Evolutionary conservation across 495 filamentous ascomycete species (phyloP).

Genomic region (Daldinia grandis): DNA sequence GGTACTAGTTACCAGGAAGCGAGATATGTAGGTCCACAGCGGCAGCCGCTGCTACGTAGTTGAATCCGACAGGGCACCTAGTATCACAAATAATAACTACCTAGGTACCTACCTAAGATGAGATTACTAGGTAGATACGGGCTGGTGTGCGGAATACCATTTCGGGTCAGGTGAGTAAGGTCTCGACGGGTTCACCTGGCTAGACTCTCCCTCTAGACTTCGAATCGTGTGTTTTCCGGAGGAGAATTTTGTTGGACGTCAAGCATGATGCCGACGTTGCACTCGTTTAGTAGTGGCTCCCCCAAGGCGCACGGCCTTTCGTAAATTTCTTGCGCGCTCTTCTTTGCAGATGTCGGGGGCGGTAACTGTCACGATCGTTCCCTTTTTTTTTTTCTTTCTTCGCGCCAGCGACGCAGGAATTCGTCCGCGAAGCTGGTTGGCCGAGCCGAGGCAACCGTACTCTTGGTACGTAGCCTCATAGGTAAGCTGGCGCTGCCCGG

Average conservation of each 20-base stretch:
- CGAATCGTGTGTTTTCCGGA: slow-evolving; percentile 29
- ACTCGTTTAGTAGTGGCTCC: slow-evolving; percentile 35
- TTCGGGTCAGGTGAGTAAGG: slow-evolving; percentile 22
- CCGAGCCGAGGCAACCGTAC: slow-evolving; percentile 11
- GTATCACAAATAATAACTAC: slow-evolving; percentile 4
- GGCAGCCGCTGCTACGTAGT: slow-evolving; percentile 27
- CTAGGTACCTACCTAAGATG: too few relatives aligned
- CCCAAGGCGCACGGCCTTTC: slow-evolving; percentile 22
- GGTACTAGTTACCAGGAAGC: slow-evolving; percentile 35
- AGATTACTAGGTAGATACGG: slow-evolving; percentile 10
- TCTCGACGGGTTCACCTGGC: slow-evolving; percentile 9
- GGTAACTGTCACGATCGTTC: slow-evolving; percentile 32
- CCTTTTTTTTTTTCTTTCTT: background rate
- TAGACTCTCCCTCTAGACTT: slow-evolving; percentile 10
- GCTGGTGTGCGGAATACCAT: slow-evolving; percentile 27
- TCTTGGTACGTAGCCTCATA: slow-evolving; percentile 36
- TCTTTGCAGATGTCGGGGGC: slow-evolving; percentile 28
- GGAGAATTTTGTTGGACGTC: slow-evolving; percentile 23
- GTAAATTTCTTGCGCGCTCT: slow-evolving; percentile 17
- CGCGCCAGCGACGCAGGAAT: slow-evolving; percentile 14
- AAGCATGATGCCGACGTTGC: slow-evolving; percentile 35
- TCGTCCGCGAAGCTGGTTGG: slow-evolving; percentile 27
- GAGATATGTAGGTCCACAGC: slow-evolving; percentile 35
- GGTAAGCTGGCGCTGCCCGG: slow-evolving; percentile 22
- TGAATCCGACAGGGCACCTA: slow-evolving; percentile 23